phyloP scores from a whole-genome alignment of 164 flowering plant genomes.

The Protea cynaroides region DNA sequence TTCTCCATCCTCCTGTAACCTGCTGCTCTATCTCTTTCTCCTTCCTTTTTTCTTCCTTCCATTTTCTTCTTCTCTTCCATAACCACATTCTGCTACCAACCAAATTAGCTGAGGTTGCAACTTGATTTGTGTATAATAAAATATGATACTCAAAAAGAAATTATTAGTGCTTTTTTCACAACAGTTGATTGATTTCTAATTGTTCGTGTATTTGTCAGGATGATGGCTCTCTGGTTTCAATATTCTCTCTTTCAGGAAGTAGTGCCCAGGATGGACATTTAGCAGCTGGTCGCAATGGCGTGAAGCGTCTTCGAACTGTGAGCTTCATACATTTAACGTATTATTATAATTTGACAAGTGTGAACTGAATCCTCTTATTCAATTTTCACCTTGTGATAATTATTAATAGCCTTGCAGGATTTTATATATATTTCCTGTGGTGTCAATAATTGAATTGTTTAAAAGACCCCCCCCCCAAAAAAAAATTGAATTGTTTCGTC shows the following conservation, averaged over 20 bases:
- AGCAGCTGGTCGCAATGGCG: constrained; percentile 98
- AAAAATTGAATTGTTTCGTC: too few relatives aligned
- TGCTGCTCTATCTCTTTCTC: too few relatives aligned
- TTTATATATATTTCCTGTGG: background rate
- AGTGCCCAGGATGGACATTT: constrained; percentile 90
- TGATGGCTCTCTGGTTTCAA: constrained; percentile 86
- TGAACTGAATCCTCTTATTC: background rate
- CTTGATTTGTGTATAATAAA: background rate
- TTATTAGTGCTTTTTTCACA: background rate
- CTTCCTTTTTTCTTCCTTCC: too few relatives aligned
- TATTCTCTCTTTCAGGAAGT: constrained; percentile 86
- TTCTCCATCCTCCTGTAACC: too few relatives aligned
- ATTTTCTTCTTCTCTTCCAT: too few relatives aligned
- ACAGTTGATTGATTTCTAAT: background rate
- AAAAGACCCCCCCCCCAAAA: too few relatives aligned
- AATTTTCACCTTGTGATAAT: background rate
- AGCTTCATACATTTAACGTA: constrained; percentile 11
- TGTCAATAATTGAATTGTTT: too few relatives aligned
- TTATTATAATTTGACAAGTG: background rate
- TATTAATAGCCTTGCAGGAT: too few relatives aligned
- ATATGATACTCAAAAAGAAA: background rate
- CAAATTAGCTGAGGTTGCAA: too few relatives aligned
- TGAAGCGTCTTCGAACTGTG: constrained; percentile 98
- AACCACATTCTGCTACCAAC: too few relatives aligned
- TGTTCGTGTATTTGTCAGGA: constrained; percentile 45